phyloP scores from a whole-genome alignment of 345 rosid genomes.

The Salix koriyanagi region DNA sequence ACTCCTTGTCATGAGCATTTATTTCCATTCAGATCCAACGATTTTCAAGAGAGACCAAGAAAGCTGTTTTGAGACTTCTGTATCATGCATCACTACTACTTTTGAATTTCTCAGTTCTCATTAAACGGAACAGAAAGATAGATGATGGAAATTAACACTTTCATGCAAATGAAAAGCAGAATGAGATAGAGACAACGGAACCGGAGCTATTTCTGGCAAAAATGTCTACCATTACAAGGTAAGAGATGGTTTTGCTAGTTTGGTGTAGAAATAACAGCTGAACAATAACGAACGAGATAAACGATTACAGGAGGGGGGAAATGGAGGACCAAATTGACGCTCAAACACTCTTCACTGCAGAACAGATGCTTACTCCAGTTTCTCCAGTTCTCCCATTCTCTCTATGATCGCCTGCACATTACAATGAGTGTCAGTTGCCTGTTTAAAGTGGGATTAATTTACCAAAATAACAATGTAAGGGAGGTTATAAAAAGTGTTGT shows the following conservation, averaged over 20 bases:
- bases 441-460: background rate
- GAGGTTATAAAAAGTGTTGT: background rate
- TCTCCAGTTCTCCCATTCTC: slow-evolving; percentile 91
- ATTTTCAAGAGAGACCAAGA: background rate
- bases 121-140: too few species aligned
- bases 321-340: slow-evolving; percentile 3
- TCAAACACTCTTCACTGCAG: background rate
- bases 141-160: background rate
- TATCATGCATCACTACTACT: background rate
- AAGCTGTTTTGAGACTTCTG: background rate
- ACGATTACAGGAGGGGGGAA: background rate
- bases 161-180: background rate
- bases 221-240: slow-evolving; percentile 3
- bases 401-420: slow-evolving; percentile 82
- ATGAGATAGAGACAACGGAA: background rate
- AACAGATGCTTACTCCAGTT: slow-evolving; percentile 52
- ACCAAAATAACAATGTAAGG: background rate
- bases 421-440: background rate
- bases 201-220: background rate
- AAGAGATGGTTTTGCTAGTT: slow-evolving; percentile 13
- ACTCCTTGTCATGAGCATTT: background rate
- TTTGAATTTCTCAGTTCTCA: background rate
- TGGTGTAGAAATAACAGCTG: slow-evolving; percentile 9
- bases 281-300: background rate
- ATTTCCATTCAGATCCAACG: background rate